phyloP scores from a whole-genome alignment of 1,139 yeast species.

The Protomyces lactucae-debilis region DNA sequence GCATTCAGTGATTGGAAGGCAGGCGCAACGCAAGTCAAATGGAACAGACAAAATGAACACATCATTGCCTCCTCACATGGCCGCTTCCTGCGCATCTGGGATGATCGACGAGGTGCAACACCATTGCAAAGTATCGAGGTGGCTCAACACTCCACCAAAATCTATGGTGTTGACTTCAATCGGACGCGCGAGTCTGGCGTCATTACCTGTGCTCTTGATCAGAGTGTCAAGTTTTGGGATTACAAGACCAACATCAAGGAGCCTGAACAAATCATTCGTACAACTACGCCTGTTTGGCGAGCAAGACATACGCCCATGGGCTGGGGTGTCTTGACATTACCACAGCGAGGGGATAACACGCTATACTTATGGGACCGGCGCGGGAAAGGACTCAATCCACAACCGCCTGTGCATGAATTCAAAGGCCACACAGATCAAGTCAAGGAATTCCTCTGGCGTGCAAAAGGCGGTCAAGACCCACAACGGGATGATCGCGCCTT shows the following conservation, averaged over 20 bases:
- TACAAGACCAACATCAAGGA: constrained; percentile 42
- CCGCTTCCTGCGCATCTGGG: constrained; percentile 78
- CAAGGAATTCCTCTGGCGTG: constrained; percentile 83
- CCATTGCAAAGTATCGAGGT: constrained; percentile 58
- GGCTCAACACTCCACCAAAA: constrained; percentile 69
- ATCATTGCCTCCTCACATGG: constrained; percentile 85
- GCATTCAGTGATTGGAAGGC: constrained; percentile 92
- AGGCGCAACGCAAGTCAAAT: constrained; percentile 89
- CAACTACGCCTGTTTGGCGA: constrained; percentile 81
- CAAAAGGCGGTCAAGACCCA: constrained; percentile 45
- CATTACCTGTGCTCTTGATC: constrained; percentile 80
- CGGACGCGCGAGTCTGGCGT: constrained; percentile 55
- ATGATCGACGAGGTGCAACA: constrained; percentile 68
- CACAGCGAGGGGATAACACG: constrained; percentile 76
- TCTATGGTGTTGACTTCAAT: constrained; percentile 83
- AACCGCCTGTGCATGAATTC: constrained; percentile 59
- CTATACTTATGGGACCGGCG: constrained; percentile 52
- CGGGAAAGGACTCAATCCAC: constrained; percentile 36
- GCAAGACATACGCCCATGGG: constrained; percentile 91
- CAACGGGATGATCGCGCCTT: constrained; percentile 67
- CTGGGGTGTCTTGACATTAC: constrained; percentile 84
- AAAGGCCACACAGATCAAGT: constrained; percentile 81
- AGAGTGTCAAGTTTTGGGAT: constrained; percentile 85
- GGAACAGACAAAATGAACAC: constrained; percentile 75
- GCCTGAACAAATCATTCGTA: constrained; percentile 58